Base-by-base conservation (phyloP, 2,329 filamentous ascomycete genomes). In the Fusarium chlamydosporum region DNA sequence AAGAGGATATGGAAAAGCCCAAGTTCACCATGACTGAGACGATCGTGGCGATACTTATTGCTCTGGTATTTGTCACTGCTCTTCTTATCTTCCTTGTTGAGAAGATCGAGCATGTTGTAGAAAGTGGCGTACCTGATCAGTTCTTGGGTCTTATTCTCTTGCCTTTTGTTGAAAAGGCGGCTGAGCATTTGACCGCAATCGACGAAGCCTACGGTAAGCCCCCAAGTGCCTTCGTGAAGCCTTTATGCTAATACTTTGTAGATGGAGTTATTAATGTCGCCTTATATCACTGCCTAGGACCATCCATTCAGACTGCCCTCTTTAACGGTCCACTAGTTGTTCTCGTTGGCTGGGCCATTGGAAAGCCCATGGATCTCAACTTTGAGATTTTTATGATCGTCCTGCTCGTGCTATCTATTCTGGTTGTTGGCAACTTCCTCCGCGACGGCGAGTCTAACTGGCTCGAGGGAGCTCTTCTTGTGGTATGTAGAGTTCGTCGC, bases 341-440 rank as follows among this genome's bases (percentile, higher is more conserved):
- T 26, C 81, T 93, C 27, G 86, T 93, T 27, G 89, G 88, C 10
- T 93, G 91, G 91, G 86, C 87, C 8, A 79, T 92, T 16, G 81
- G 79, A 37, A 88, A 88, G 71, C 75, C 83, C 2, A 89, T 94
- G 86, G 87, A 89, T 63, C 81, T 93, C 54, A 89, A 92, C 72
- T 93, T 94, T 74, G 89, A 92, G 71, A 86, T 92, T 16, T 94
- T 94, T 80, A 91, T 92, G 81, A 84, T 92, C n/a, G 85, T 89
- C 16, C 81, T 92, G 7, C 80, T 94, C 1, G 89, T 94, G n/a
- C 81, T 94, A 33, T 88, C 90, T 3, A 92, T 93, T 59, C 79
- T 94, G 15, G 90, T 92, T 0, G 89, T 92, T 46, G 90, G 91
- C 3, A 92, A 91, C 64, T 93, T 94, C 78, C 80, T 94, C 41